These are phyloP conservation scores for Exophiala oligosperma DNA, from an alignment of 2,329 filamentous ascomycete species.

Conservation along the genomic window DNA sequence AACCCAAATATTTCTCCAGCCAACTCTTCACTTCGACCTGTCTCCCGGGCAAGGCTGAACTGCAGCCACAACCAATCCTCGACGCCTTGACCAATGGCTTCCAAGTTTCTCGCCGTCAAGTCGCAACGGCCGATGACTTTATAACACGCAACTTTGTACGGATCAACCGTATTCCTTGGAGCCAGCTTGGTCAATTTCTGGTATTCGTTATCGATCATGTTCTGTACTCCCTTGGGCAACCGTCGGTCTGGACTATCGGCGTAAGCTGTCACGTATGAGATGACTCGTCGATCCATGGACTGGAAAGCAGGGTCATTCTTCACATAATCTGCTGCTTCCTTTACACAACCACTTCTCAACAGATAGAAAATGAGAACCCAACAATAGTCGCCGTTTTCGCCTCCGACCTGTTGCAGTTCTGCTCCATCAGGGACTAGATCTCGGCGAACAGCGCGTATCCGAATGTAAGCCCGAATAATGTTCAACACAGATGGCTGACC, in stretches of 20 bases:
- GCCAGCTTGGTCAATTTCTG: slow-evolving; percentile 80
- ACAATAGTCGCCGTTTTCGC: slow-evolving; percentile 69
- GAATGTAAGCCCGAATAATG: slow-evolving; percentile 90
- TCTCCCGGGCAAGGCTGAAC: slow-evolving; percentile 63
- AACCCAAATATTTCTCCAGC: slow-evolving; percentile 64
- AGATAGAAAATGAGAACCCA: slow-evolving; percentile 96
- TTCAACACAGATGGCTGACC: slow-evolving; percentile 84
- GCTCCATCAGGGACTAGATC: slow-evolving; percentile 80
- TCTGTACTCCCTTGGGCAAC: slow-evolving; percentile 75
- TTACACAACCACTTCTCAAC: slow-evolving; percentile 77
- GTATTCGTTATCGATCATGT: slow-evolving; percentile 87
- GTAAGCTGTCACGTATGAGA: slow-evolving; percentile 83
- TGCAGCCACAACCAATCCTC: slow-evolving; percentile 70
- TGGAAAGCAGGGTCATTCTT: slow-evolving; percentile 78
- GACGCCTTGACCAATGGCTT: slow-evolving; percentile 59
- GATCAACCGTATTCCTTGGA: slow-evolving; percentile 83
- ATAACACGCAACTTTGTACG: slow-evolving; percentile 95
- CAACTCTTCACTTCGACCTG: slow-evolving; percentile 60
- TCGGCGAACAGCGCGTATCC: slow-evolving; percentile 74
- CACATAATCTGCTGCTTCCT: slow-evolving; percentile 84
- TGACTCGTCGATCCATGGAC: slow-evolving; percentile 86
- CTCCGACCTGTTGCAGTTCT: slow-evolving; percentile 70
- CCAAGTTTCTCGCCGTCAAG: slow-evolving; percentile 56
- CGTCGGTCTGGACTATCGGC: slow-evolving; percentile 73
- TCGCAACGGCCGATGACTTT: slow-evolving; percentile 87